A percentile compares a stretch with the other conserved stretches of the same genome.
phyloP scores from a whole-genome alignment of 441 rosid species.

The Adansonia rubrostipa region DNA sequence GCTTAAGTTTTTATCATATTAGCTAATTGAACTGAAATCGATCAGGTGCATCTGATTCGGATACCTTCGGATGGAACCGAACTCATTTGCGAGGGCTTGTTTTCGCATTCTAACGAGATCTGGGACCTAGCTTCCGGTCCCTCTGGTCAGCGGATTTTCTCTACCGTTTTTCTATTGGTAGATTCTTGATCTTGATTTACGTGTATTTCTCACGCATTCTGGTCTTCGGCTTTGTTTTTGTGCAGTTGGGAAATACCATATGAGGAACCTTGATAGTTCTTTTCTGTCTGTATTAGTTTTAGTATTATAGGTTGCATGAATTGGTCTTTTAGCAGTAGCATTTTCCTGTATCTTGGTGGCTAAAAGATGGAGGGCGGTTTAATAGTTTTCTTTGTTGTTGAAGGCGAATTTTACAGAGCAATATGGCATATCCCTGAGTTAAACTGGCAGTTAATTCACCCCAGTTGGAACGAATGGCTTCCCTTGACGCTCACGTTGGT shows the following conservation, averaged over 20 bases:
- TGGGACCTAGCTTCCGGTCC: conserved; percentile 92
- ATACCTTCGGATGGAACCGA: conserved; percentile 86
- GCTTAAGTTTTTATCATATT: neutral
- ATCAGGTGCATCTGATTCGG: conserved; percentile 85
- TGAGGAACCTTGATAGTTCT: neutral
- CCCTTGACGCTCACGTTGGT: conserved; percentile 79
- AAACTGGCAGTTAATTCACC: conserved; percentile 81
- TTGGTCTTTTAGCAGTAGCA: neutral
- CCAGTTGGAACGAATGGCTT: conserved; percentile 77
- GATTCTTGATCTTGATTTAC: conserved; percentile 3
- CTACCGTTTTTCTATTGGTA: conserved; percentile 84
- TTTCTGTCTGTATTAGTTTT: neutral
- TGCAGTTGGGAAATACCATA: neutral
- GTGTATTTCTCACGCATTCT: conserved; percentile 4
- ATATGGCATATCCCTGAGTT: conserved; percentile 95
- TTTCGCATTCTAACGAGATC: conserved; percentile 88
- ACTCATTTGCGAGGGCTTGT: conserved; percentile 86
- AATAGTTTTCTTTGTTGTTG: conserved; percentile 30
- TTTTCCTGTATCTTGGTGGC: neutral
- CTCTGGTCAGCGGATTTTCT: conserved; percentile 90
- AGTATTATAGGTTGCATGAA: neutral
- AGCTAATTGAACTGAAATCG: conserved; percentile 25
- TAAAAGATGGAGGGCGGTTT: conserved; percentile 5
- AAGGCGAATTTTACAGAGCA: conserved; percentile 87
- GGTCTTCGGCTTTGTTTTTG: neutral